Percentiles rank a stretch among this genome's conserved stretches.
Conservation (phyloP, 2,329 filamentous ascomycete species). For the Ophidiomyces ophidiicola region DNA sequence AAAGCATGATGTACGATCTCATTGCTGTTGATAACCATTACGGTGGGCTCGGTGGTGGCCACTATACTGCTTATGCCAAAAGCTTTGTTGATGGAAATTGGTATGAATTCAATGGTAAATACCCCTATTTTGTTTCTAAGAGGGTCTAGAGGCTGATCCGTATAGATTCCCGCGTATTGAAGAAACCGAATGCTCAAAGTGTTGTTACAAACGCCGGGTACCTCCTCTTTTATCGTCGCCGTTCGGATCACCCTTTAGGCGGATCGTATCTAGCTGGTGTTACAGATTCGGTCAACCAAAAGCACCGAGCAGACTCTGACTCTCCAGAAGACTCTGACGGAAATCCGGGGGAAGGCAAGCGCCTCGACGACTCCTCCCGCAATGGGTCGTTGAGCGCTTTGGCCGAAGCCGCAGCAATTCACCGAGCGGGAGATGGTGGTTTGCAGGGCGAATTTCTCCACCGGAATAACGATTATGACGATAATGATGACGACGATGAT, state of each 20-base stretch:
- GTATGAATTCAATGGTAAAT: slow-evolving; percentile 93
- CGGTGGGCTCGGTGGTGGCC: slow-evolving; percentile 81
- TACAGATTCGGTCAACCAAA: slow-evolving; percentile 49
- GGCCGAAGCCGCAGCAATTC: slow-evolving; percentile 64
- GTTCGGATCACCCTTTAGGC: slow-evolving; percentile 64
- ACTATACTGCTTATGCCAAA: slow-evolving; percentile 90
- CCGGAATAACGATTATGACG: slow-evolving; percentile 22
- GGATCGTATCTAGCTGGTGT: slow-evolving; percentile 63
- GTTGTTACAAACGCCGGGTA: slow-evolving; percentile 72
- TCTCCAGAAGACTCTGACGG: slow-evolving; percentile 33
- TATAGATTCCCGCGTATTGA: slow-evolving; percentile 61
- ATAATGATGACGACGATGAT: slow-evolving; percentile 18
- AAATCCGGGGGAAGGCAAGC: slow-evolving; percentile 67
- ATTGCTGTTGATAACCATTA: slow-evolving; percentile 95
- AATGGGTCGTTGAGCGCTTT: slow-evolving; percentile 86
- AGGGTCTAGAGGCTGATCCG: no score
- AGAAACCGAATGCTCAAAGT: slow-evolving; percentile 45
- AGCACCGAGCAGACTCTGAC: slow-evolving; percentile 39
- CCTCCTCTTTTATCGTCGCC: slow-evolving; percentile 87
- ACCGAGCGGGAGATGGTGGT: slow-evolving; percentile 52
- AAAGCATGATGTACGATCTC: slow-evolving; percentile 77
- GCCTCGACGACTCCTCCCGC: slow-evolving; percentile 77
- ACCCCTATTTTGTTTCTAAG: not conserved
- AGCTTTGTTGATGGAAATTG: slow-evolving; percentile 82
- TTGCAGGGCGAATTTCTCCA: slow-evolving; percentile 33